Conservation (phyloP, 2,329 filamentous ascomycete species). For the Taxawa tesnikishii region DNA sequence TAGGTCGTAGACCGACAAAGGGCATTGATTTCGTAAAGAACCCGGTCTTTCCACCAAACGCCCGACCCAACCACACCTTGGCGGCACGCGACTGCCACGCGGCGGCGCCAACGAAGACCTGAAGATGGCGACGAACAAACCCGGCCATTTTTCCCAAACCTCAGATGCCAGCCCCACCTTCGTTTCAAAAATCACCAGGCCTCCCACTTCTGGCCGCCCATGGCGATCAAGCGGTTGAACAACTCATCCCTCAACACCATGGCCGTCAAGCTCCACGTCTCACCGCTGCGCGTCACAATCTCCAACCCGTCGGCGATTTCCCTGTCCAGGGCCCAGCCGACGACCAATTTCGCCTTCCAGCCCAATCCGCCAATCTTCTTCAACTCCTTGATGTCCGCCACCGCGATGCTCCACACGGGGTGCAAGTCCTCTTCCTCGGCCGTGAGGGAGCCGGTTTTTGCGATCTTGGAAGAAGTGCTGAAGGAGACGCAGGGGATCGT, state of each 20-base stretch:
- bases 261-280: conserved; percentile 54
- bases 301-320: conserved; percentile 67
- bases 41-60: too few species aligned
- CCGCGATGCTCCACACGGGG: conserved; percentile 56
- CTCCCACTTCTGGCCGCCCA: conserved; percentile 77
- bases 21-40: too few species aligned
- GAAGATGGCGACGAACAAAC: too few species aligned
- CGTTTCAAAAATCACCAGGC: too few species aligned
- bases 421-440: conserved; percentile 39
- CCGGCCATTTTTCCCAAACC: too few species aligned
- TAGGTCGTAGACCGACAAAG: too few species aligned
- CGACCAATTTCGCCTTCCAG: conserved; percentile 74
- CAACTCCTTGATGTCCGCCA: conserved; percentile 59
- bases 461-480: conserved; percentile 39
- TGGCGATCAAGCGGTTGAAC: conserved; percentile 66
- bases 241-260: conserved; percentile 62
- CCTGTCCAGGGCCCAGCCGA: conserved; percentile 64
- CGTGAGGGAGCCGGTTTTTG: conserved; percentile 23
- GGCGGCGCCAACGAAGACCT: too few species aligned
- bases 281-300: conserved; percentile 46
- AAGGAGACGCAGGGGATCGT: conserved; percentile 59
- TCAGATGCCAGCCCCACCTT: too few species aligned
- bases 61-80: too few species aligned
- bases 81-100: too few species aligned
- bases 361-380: conserved; percentile 72